Base-by-base conservation (phyloP, 352 stramenopile genomes). In the Globisporangium cederbergense region DNA sequence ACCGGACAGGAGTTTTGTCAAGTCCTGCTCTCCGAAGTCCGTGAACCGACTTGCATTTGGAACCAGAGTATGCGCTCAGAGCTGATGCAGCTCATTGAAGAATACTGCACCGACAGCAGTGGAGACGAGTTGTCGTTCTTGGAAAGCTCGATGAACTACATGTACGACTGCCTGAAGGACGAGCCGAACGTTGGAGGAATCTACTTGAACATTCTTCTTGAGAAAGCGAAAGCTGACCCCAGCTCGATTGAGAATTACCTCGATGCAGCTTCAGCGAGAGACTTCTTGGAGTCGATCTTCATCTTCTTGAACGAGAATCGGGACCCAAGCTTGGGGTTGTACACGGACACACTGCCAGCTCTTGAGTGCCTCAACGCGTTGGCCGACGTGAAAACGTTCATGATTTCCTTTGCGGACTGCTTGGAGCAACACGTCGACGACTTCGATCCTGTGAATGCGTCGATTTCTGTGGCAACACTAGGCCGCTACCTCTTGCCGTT, bases 281-380 rank as follows among this genome's bases (percentile, higher is more conserved):
- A 81, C 22, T 90, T 94, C 46, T 55, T 94, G 3, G 75, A 85
- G 57, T 68, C 75, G 2, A 65, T 94, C 5, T 91, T 94, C 54
- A 66, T 81, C 47, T 94, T 94, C 61, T 60, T 94, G 46, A 88
- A 92, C 54, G 81, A 91, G 56, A 94, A 92, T 43, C 77, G 78
- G 42, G 79, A 94, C 45, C 85, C 83, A 3, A 81, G 81, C 1
- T 64, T 91, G 1, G 79, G 79, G 7, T 83, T 94, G 59, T 94
- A 94, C 66, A 87, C 73, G 1, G 85, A 94, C 63, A 94, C 85
- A 10, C 66, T 91, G 10, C 83, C 85, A 10, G 83, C 76, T 0
- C 71, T 94, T 8, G 81, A 92, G 53, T 91, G 81, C 42, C 60
- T 94, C 40, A 91, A 79, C 58, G 61, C 89, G 58, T 57, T 94